phyloP scores from a whole-genome alignment of 2,329 filamentous ascomycete genomes.

The Teratosphaeria zuluensis region DNA sequence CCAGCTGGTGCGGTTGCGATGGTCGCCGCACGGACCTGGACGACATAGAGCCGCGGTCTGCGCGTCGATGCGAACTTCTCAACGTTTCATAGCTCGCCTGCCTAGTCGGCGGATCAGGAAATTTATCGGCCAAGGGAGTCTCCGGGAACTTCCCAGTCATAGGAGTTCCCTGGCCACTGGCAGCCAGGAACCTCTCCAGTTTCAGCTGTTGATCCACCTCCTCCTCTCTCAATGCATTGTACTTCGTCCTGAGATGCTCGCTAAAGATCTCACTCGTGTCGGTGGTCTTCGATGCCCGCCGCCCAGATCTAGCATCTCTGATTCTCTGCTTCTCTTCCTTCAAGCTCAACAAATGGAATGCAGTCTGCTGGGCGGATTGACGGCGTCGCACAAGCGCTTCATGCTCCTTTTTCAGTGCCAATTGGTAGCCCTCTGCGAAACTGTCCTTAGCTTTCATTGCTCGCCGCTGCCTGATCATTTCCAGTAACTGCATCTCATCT shows the following conservation, averaged over 20 bases:
- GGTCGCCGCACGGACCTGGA: neutral
- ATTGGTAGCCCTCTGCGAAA: conserved; percentile 28
- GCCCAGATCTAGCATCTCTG: neutral
- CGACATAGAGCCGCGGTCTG: neutral
- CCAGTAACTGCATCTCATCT: conserved; percentile 40
- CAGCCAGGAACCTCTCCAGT: conserved; percentile 19
- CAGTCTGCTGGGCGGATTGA: conserved; percentile 13
- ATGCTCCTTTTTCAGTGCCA: conserved; percentile 26
- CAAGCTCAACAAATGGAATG: conserved; percentile 13
- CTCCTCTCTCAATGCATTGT: conserved; percentile 18
- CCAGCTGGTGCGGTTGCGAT: conserved; percentile 3
- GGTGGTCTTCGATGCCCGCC: neutral
- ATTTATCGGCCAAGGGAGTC: conserved; percentile 4
- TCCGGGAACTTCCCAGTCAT: conserved; percentile 3
- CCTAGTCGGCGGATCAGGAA: conserved; percentile 3
- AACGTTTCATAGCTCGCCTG: neutral
- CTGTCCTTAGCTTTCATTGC: conserved; percentile 36
- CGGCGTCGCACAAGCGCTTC: conserved; percentile 15
- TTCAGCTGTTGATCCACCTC: conserved; percentile 21
- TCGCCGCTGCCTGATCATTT: conserved; percentile 41
- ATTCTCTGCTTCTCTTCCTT: conserved; percentile 12
- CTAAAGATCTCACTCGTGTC: neutral
- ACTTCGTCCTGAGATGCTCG: conserved; percentile 11
- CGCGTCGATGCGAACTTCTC: neutral
- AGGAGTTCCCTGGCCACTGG: conserved; percentile 5